phyloP scores from a whole-genome alignment of 495 filamentous ascomycete species.

The Talaromyces proteolyticus region DNA sequence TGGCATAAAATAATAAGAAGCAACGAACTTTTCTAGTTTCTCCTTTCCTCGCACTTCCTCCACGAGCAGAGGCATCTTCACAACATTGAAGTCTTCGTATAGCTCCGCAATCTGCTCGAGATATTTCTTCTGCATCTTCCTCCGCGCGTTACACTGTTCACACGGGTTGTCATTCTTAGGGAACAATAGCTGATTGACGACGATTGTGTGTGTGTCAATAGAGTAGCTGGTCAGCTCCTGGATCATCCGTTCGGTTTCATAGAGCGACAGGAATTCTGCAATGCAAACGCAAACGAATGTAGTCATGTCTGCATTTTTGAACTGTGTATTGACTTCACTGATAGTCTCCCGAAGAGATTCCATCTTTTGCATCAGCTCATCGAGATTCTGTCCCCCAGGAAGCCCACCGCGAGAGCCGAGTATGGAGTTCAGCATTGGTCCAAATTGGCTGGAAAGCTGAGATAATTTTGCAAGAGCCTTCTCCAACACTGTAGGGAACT shows the following conservation, averaged over 20 bases:
- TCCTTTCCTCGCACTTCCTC: slow-evolving; percentile 96
- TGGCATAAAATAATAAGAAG: not conserved
- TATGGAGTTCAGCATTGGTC: slow-evolving; percentile 90
- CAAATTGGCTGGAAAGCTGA: slow-evolving; percentile 88
- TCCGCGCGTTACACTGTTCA: slow-evolving; percentile 89
- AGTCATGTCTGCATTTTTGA: slow-evolving; percentile 93
- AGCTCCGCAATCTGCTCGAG: slow-evolving; percentile 97
- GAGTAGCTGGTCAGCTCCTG: slow-evolving; percentile 90
- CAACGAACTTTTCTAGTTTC: slow-evolving; percentile 68
- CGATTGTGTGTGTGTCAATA: slow-evolving; percentile 95
- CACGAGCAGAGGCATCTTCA: slow-evolving; percentile 91
- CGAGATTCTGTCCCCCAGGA: slow-evolving; percentile 85
- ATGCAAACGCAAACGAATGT: slow-evolving; percentile 99
- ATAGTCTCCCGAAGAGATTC: slow-evolving; percentile 90
- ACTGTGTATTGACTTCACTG: slow-evolving; percentile 91
- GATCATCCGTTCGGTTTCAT: slow-evolving; percentile 99
- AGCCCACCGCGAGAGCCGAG: slow-evolving; percentile 76
- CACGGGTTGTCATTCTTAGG: slow-evolving; percentile 81
- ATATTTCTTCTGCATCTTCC: slow-evolving; percentile 99
- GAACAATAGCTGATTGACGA: slow-evolving; percentile 97
- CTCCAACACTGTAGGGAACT: slow-evolving; percentile 97
- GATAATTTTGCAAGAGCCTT: slow-evolving; percentile 96
- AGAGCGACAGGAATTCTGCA: slow-evolving; percentile 92
- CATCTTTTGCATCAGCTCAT: slow-evolving; percentile 89
- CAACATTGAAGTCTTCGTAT: slow-evolving; percentile 98